Conservation (phyloP, 768 basidiomycete species). For the Austroboletus eburneus region DNA sequence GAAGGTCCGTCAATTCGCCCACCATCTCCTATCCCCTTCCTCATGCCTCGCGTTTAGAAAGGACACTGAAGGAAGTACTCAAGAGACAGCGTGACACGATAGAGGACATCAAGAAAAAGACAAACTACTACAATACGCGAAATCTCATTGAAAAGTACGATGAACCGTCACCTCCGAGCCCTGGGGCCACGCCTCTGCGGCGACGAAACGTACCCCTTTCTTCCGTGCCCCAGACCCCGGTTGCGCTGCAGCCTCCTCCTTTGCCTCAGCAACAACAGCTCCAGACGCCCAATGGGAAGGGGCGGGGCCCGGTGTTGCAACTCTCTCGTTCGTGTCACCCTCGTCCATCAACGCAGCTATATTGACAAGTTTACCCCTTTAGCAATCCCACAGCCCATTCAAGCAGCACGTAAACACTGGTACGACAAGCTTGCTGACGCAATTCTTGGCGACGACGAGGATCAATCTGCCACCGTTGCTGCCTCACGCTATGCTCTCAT, state of each 20-base stretch:
- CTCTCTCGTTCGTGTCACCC: conserved; percentile 35
- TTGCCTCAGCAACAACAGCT: conserved; percentile 11
- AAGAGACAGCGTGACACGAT: conserved; percentile 81
- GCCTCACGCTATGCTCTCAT: conserved; percentile 75
- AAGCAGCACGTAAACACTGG: conserved; percentile 68
- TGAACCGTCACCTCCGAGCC: conserved; percentile 38
- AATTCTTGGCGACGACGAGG: conserved; percentile 76
- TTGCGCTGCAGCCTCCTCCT: conserved; percentile 27
- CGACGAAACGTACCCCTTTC: conserved; percentile 34
- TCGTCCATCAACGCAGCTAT: neutral
- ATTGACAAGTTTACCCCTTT: conserved; percentile 10
- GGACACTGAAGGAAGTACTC: conserved; percentile 65
- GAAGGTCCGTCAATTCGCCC: conserved; percentile 52
- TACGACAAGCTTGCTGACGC: conserved; percentile 87
- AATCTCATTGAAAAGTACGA: conserved; percentile 90
- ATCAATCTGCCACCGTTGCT: conserved; percentile 33
- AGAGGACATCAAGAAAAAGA: conserved; percentile 96
- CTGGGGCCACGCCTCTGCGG: conserved; percentile 38
- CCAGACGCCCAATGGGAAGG: conserved; percentile 22
- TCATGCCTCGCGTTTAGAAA: conserved; percentile 49
- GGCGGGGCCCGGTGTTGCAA: conserved; percentile 29
- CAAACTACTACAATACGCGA: conserved; percentile 91
- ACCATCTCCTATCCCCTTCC: neutral
- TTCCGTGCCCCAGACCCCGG: conserved; percentile 30
- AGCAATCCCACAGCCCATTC: conserved; percentile 40